These are phyloP conservation scores for Kodamaea alishanica DNA, from an alignment of 1,139 yeast species.

Conservation along the genomic window DNA sequence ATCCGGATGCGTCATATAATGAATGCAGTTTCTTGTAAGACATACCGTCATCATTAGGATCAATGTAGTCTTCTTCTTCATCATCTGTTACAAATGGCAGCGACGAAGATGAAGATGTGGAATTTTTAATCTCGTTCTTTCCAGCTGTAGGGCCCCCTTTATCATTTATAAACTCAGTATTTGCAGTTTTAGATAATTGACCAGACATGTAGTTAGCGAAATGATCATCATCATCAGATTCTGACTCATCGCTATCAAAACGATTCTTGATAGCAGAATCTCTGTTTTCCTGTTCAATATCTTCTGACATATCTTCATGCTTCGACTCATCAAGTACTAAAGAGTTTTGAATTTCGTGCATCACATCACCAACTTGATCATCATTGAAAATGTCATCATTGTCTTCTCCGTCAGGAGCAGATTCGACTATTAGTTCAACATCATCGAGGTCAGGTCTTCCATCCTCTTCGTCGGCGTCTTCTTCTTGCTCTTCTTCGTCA, in stretches of 20 bases:
- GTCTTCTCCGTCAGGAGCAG: background rate
- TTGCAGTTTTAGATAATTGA: conserved; percentile 63
- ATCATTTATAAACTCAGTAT: conserved; percentile 34
- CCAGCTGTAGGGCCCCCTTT: background rate
- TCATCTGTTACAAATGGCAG: background rate
- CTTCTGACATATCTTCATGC: conserved; percentile 3
- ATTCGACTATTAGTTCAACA: conserved; percentile 3
- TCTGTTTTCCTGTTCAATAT: conserved; percentile 21
- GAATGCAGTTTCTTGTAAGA: conserved; percentile 66
- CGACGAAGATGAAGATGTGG: too few relatives aligned
- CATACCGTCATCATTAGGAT: conserved; percentile 79
- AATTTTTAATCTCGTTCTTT: too few relatives aligned
- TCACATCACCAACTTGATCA: conserved; percentile 6
- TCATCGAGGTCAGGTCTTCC: conserved; percentile 40
- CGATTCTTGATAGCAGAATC: conserved; percentile 9
- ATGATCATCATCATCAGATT: conserved; percentile 31
- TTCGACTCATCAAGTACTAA: conserved; percentile 5
- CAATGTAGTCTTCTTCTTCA: conserved; percentile 62
- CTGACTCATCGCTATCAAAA: conserved; percentile 22
- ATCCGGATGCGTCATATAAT: conserved; percentile 47
- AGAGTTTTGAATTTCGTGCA: conserved; percentile 6
- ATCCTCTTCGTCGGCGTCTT: conserved; percentile 25
- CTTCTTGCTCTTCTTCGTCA: conserved; percentile 32
- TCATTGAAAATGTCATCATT: conserved; percentile 7
- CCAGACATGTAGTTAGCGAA: conserved; percentile 83